Conservation (phyloP, 768 basidiomycete genomes). For the Lactifluus rugatus region DNA sequence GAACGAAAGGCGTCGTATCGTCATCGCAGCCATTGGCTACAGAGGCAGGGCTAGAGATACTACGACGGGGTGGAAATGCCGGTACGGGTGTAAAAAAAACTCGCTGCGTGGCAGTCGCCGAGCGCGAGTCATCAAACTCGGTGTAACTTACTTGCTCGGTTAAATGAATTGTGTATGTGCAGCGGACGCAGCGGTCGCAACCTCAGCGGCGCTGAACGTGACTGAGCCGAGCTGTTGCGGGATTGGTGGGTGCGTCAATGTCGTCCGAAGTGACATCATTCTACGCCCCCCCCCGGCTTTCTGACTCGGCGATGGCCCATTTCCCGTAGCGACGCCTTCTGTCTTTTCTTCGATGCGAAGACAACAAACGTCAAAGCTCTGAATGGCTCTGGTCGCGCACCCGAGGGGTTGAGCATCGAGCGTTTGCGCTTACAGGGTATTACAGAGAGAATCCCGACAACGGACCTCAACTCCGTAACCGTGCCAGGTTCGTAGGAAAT, state of each 20-base stretch:
- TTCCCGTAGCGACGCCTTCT: conserved; percentile 68
- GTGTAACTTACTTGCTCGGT: background rate
- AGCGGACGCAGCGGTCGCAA: conserved; percentile 94
- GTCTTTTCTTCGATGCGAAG: conserved; percentile 82
- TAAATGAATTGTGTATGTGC: background rate
- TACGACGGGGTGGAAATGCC: conserved; percentile 91
- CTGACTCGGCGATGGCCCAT: background rate
- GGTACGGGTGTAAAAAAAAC: conserved; percentile 38
- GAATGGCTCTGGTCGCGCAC: conserved; percentile 88
- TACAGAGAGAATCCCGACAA: conserved; percentile 62
- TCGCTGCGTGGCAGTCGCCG: too few species aligned
- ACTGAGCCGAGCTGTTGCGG: conserved; percentile 84
- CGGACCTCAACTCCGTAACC: conserved; percentile 84
- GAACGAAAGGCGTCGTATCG: conserved; percentile 58
- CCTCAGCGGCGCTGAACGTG: conserved; percentile 85
- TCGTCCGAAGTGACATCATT: too few species aligned
- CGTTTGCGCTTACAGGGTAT: conserved; percentile 63
- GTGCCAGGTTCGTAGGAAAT: conserved; percentile 51
- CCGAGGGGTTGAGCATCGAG: conserved; percentile 67
- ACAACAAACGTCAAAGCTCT: conserved; percentile 76
- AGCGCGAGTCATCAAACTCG: background rate
- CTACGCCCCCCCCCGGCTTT: too few species aligned
- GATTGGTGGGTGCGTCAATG: conserved; percentile 66
- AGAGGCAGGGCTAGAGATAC: conserved; percentile 85
- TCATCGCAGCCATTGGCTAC: conserved; percentile 88